Conservation (phyloP, 805 yeast genomes). For the Isabelozyma gotoi region DNA sequence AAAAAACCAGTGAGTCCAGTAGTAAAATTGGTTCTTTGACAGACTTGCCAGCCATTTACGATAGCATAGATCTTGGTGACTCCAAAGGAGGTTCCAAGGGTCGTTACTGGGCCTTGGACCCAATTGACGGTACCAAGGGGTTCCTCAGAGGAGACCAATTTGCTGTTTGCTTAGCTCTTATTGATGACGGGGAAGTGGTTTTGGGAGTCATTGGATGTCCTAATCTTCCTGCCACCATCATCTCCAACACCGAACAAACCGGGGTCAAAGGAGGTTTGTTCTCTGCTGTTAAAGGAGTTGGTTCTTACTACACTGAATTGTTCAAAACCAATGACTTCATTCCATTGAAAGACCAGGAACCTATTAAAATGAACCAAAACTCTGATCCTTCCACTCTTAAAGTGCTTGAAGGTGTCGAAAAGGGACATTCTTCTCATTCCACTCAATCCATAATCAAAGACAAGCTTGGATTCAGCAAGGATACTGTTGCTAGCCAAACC, state of each 20-base stretch:
- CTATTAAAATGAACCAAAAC: conserved; percentile 54
- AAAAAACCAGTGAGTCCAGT: conserved; percentile 31
- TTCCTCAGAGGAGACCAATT: conserved; percentile 94
- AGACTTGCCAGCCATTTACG: conserved; percentile 50
- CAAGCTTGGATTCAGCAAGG: conserved; percentile 42
- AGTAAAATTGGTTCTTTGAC: conserved; percentile 41
- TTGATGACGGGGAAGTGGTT: conserved; percentile 80
- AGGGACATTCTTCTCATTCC: conserved; percentile 90
- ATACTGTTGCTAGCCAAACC: conserved; percentile 59
- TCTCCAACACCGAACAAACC: conserved; percentile 30
- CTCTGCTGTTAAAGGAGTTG: conserved; percentile 65
- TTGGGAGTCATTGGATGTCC: conserved; percentile 98
- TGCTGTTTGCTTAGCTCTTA: conserved; percentile 90
- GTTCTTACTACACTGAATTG: conserved; percentile 58
- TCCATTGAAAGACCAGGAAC: conserved; percentile 27
- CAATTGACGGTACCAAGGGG: conserved; percentile 97
- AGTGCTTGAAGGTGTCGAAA: conserved; percentile 92
- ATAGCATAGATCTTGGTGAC: conserved; percentile 75
- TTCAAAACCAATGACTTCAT: conserved; percentile 32
- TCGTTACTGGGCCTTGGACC: conserved; percentile 96
- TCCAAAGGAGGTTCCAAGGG: conserved; percentile 77
- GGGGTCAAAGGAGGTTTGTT: conserved; percentile 67
- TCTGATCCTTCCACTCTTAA: conserved; percentile 49
- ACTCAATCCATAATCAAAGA: conserved; percentile 76
- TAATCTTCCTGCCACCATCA: conserved; percentile 61